Conservation (phyloP, 306 rosid species). For the Rosa multiflora region DNA sequence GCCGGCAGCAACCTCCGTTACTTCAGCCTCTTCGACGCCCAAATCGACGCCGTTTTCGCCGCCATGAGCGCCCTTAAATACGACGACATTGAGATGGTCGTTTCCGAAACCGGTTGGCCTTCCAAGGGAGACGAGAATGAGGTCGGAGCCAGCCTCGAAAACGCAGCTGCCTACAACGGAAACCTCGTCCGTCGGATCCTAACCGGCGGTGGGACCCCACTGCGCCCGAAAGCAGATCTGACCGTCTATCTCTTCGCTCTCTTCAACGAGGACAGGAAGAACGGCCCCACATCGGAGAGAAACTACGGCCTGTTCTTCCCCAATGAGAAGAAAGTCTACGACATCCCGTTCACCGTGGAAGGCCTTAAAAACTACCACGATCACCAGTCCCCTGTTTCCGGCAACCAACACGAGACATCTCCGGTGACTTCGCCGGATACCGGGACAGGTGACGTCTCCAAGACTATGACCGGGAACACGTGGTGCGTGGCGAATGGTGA, state of each 20-base stretch:
- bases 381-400: conserved; percentile 30
- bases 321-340: conserved; percentile 56
- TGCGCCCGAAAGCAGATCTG: conserved; percentile 76
- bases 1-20: conserved; percentile 78
- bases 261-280: conserved; percentile 77
- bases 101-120: conserved; percentile 95
- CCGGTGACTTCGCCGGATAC: conserved; percentile 29
- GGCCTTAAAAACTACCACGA: conserved; percentile 49
- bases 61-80: conserved; percentile 68
- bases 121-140: conserved; percentile 75
- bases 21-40: conserved; percentile 80
- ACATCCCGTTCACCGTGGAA: conserved; percentile 64
- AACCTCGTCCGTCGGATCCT: conserved; percentile 81
- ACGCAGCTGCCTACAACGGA: conserved; percentile 91
- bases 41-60: conserved; percentile 92
- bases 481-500: conserved; percentile 95
- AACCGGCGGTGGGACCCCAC: conserved; percentile 69
- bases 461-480: conserved; percentile 60
- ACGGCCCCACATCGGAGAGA: conserved; percentile 82
- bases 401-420: not conserved
- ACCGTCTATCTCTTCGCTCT: conserved; percentile 88
- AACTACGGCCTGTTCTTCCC: conserved; percentile 91
- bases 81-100: conserved; percentile 64
- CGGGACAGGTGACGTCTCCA: conserved; percentile 63
- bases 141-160: conserved; percentile 69